phyloP scores from a whole-genome alignment of 768 basidiomycete species.

The Lactarius psammicola region DNA sequence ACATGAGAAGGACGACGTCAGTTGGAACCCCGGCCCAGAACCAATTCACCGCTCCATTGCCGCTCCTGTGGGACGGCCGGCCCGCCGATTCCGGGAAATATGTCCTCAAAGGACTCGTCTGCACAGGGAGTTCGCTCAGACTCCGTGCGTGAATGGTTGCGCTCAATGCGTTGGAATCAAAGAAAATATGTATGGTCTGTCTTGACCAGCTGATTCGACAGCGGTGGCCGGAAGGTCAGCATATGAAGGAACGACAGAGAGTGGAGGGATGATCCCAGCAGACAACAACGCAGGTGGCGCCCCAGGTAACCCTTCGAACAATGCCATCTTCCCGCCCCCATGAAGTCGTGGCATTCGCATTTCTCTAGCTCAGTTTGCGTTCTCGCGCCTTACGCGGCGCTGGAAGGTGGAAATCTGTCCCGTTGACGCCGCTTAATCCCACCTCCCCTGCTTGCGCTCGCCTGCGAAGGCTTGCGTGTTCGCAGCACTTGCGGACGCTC shows the following conservation, averaged over 20 bases:
- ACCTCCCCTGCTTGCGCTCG: constrained; percentile 26
- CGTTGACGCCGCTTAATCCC: constrained; percentile 27
- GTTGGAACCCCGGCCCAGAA: constrained; percentile 11
- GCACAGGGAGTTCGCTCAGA: constrained; percentile 89
- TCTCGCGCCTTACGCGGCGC: constrained; percentile 66
- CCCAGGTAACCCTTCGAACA: constrained; percentile 66
- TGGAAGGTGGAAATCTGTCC: constrained; percentile 29
- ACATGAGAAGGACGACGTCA: neutral
- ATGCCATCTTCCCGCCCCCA: constrained; percentile 79
- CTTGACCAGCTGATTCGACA: too few relatives aligned
- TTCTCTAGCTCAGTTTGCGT: constrained; percentile 85
- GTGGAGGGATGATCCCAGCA: constrained; percentile 30
- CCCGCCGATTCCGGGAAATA: constrained; percentile 60
- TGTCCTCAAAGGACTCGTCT: constrained; percentile 87
- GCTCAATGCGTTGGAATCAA: too few relatives aligned
- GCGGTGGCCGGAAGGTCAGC: constrained; percentile 37
- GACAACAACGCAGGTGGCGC: constrained; percentile 47
- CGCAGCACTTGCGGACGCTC: constrained; percentile 24
- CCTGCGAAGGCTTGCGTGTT: constrained; percentile 30
- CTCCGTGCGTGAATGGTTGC: too few relatives aligned
- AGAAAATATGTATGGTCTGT: too few relatives aligned
- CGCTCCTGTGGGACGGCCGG: neutral
- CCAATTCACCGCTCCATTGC: too few relatives aligned
- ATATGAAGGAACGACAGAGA: constrained; percentile 43
- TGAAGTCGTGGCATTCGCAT: constrained; percentile 60